Evolutionary conservation across 805 yeast genomes (phyloP).

Genomic region (Zygosaccharomyces rouxii): DNA sequence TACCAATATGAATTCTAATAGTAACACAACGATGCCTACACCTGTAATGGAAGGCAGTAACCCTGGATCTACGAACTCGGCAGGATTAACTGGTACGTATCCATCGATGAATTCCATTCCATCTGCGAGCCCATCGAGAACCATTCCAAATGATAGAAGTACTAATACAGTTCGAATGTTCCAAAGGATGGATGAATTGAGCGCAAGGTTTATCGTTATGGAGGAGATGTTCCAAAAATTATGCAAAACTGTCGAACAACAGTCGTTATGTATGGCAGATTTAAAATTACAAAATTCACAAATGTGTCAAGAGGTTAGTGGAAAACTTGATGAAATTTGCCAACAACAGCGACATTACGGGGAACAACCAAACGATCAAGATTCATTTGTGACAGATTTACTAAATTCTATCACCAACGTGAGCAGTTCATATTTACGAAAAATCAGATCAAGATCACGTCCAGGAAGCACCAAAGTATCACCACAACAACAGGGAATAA

Average conservation of each 20-base stretch:
- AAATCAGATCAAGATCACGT: slow-evolving; percentile 13
- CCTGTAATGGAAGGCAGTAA: slow-evolving; percentile 13
- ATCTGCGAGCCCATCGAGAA: slow-evolving; percentile 11
- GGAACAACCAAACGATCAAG: slow-evolving; percentile 12
- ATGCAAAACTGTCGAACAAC: slow-evolving; percentile 23
- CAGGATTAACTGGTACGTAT: slow-evolving; percentile 10
- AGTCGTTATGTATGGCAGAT: slow-evolving; percentile 17
- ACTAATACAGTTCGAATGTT: slow-evolving; percentile 24
- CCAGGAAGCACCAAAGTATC: background rate
- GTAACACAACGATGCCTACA: slow-evolving; percentile 12
- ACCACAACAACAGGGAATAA: background rate
- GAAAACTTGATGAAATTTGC: slow-evolving; percentile 7
- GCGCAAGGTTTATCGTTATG: slow-evolving; percentile 30
- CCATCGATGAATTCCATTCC: slow-evolving; percentile 9
- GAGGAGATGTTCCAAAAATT: slow-evolving; percentile 31
- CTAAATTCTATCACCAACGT: slow-evolving; percentile 31
- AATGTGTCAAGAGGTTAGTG: slow-evolving; percentile 5
- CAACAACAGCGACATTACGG: background rate
- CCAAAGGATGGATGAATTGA: slow-evolving; percentile 34
- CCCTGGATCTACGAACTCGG: slow-evolving; percentile 11
- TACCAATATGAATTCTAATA: slow-evolving; percentile 9
- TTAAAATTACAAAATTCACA: slow-evolving; percentile 11
- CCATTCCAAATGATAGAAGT: slow-evolving; percentile 10
- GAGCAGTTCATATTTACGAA: slow-evolving; percentile 26
- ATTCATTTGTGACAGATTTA: slow-evolving; percentile 26